Evolutionary conservation across 1,284 basidiomycete species (phyloP), one percentile per base, ranked within the genome.

Genomic region (Coniophora puteana): DNA sequence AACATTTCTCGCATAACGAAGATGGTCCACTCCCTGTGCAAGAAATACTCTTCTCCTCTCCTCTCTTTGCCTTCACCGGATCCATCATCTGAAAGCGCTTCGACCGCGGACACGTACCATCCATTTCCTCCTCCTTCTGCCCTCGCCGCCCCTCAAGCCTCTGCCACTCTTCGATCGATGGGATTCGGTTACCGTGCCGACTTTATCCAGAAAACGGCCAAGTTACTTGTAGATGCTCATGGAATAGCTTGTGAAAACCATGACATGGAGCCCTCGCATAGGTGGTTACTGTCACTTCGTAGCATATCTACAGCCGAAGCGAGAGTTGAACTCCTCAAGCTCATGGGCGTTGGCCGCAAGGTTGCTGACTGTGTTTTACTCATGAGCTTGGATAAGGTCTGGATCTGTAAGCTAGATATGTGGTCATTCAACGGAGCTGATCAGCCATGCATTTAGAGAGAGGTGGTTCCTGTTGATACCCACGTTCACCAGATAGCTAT

Each of bases 121-220:
- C 80, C 94, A 1, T 98, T 99, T 53, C 96, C 96, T 0, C 62
- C 80, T 0, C 92, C 90, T 1, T 75, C 78, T 23, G 65, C 63
- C 3, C 74, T 99, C 8, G 78, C 85, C 16, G 62, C 59, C 4
- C 61, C 77, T 0, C 73, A 72, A n/a, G 84, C 89, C 4, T 71
- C 81, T n/a, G 45, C 71, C 3, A 73, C 69, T 11, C 71, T 99
- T 13, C 85, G 94, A 0, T 65, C 76, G 3, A 72, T 99, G 8
- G 94, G 95, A 0, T 99, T 99, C 66, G 96, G 96, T 1, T 99
- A 99, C 58, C 83, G 96, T 26, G 94, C 96, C 0, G 76, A 85
- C 36, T 99, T 88, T 57, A 85, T 99, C 29, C 83, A 90, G 37
- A 76, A 78, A 33, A 92, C 93, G 0, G 86, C 95, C 0, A 71